A percentile compares a stretch with the other conserved stretches of the same genome.
phyloP scores from a whole-genome alignment of 768 basidiomycete genomes.

The Cystofilobasidium capitatum region DNA sequence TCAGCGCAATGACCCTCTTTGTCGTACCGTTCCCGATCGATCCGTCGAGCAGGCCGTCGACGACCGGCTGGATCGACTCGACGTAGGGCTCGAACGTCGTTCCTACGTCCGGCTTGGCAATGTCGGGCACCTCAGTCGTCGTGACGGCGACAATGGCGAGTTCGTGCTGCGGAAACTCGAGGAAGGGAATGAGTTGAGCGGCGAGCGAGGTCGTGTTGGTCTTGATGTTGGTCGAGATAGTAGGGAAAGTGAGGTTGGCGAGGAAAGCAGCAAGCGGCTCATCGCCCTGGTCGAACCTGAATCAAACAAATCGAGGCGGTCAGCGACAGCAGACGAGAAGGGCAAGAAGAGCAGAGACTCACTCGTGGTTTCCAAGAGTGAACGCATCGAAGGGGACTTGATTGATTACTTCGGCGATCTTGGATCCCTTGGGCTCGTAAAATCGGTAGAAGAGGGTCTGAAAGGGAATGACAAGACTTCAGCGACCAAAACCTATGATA shows the following conservation, averaged over 20 bases:
- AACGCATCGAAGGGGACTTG: constrained; percentile 45
- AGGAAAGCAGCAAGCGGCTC: constrained; percentile 37
- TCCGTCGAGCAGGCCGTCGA: constrained; percentile 39
- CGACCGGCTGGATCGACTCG: constrained; percentile 40
- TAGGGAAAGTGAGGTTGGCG: constrained; percentile 44
- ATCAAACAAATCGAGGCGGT: neutral
- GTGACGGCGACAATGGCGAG: constrained; percentile 45
- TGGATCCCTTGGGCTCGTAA: constrained; percentile 44
- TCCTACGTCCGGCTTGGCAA: constrained; percentile 39
- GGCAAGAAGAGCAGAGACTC: neutral
- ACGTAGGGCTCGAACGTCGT: constrained; percentile 43
- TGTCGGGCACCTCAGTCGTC: constrained; percentile 42
- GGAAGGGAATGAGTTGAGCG: constrained; percentile 43
- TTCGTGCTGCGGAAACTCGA: constrained; percentile 41
- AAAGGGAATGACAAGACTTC: neutral
- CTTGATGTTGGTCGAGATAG: constrained; percentile 46
- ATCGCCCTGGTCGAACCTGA: constrained; percentile 45
- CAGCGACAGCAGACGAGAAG: neutral
- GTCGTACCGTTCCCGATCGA: constrained; percentile 23
- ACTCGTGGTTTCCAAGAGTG: constrained; percentile 42
- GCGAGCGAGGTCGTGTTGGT: constrained; percentile 37
- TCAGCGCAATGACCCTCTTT: constrained; percentile 44
- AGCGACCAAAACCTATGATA: neutral
- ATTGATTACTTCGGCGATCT: constrained; percentile 44
- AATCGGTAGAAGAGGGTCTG: constrained; percentile 46